phyloP scores from a whole-genome alignment of 2,329 filamentous ascomycete species.

The Biscogniauxia marginata region DNA sequence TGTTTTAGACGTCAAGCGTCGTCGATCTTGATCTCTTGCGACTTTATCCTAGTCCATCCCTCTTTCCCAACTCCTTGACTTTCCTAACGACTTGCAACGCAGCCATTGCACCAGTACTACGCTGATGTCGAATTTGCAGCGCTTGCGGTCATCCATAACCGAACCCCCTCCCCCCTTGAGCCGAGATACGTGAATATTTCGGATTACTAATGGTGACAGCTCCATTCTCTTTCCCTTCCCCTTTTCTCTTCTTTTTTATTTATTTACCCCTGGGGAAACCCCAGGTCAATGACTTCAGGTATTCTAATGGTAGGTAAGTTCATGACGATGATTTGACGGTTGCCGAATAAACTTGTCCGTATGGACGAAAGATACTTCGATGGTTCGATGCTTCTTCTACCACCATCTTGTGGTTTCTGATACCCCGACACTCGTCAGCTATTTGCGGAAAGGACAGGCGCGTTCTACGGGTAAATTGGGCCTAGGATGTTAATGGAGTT shows the following conservation, averaged over 20 bases:
- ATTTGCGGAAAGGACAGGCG: conserved; percentile 6
- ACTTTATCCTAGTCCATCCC: conserved; percentile 5
- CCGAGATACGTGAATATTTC: conserved; percentile 7
- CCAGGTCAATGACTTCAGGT: conserved; percentile 2
- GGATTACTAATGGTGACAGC: conserved; percentile 27
- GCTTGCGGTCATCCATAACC: conserved; percentile 11
- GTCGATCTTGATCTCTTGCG: conserved; percentile 41
- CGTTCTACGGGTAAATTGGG: conserved; percentile 3
- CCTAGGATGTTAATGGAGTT: conserved; percentile 11
- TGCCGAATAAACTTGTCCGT: conserved; percentile 1
- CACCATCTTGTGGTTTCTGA: conserved; percentile 10
- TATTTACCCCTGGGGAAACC: conserved; percentile 2
- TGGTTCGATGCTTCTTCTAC: background rate
- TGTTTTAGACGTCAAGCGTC: conserved; percentile 49
- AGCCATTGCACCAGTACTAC: conserved; percentile 20
- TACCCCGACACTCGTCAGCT: conserved; percentile 10
- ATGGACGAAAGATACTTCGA: background rate
- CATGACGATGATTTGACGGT: conserved; percentile 5
- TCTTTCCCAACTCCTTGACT: conserved; percentile 5
- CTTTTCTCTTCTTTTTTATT: background rate
- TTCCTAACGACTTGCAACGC: conserved; percentile 11
- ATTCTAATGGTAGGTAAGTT: conserved; percentile 29
- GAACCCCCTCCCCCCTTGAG: conserved; percentile 8
- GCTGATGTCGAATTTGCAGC: conserved; percentile 21
- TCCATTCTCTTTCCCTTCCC: background rate